phyloP scores from a whole-genome alignment of 164 flowering plant genomes.

The Vitis rupestris region DNA sequence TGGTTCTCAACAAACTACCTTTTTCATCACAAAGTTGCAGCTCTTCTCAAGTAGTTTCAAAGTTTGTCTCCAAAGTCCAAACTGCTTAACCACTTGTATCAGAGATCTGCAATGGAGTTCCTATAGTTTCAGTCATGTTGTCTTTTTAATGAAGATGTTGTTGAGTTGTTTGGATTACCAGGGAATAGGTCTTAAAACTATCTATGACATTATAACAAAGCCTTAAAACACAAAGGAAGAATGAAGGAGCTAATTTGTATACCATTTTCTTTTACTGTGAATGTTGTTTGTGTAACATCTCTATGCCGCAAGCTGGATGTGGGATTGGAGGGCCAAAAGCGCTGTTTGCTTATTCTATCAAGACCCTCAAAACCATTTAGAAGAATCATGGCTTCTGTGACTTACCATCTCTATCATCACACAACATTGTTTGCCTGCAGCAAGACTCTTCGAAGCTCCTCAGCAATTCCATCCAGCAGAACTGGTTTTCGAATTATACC shows the following conservation, averaged over 20 bases:
- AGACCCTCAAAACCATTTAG: slow-evolving; percentile 6
- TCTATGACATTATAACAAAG: slow-evolving; percentile 4
- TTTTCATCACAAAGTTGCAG: too few species aligned
- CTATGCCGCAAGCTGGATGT: slow-evolving; percentile 10
- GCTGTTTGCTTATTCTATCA: neutral
- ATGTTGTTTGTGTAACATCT: slow-evolving; percentile 19
- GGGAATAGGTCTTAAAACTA: slow-evolving; percentile 8
- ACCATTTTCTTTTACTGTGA: slow-evolving; percentile 19
- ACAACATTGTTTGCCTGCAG: slow-evolving; percentile 40
- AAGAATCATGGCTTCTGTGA: neutral
- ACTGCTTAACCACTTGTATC: too few species aligned
- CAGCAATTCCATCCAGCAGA: slow-evolving; percentile 54
- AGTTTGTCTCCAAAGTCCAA: too few species aligned
- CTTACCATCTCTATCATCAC: slow-evolving; percentile 12
- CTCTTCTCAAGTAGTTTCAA: too few species aligned
- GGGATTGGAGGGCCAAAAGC: neutral
- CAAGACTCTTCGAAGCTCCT: slow-evolving; percentile 67
- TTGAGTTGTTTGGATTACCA: neutral
- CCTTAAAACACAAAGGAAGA: neutral
- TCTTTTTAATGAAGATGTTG: neutral
- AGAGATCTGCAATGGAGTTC: too few species aligned
- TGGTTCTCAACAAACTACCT: too few species aligned
- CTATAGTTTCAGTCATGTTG: neutral
- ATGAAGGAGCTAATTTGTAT: slow-evolving; percentile 18
- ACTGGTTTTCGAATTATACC: slow-evolving; percentile 78